Conservation (phyloP, 1,284 basidiomycete genomes). For the Ceratobasidium sp. region DNA sequence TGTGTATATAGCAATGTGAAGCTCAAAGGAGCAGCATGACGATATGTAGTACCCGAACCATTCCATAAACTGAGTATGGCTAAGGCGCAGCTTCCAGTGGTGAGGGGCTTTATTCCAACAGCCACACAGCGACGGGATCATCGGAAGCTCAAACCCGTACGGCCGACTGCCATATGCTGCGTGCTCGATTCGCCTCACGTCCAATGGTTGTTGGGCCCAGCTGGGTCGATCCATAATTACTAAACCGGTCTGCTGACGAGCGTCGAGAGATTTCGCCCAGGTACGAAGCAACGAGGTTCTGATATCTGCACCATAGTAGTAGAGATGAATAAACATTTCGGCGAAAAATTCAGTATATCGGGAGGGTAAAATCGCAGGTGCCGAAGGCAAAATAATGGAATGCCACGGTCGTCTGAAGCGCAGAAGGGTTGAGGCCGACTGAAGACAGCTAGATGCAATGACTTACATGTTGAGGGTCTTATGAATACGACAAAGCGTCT, state of each 20-base stretch:
- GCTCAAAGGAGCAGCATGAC: conserved; percentile 3
- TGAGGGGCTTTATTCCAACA: conserved; percentile 5
- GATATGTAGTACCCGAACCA: neutral
- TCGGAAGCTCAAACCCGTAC: conserved; percentile 1
- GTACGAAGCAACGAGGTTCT: conserved; percentile 2
- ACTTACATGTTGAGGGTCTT: neutral
- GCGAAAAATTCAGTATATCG: neutral
- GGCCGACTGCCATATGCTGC: neutral
- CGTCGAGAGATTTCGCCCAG: conserved; percentile 7
- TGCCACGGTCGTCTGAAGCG: conserved; percentile 22
- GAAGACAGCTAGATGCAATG: neutral
- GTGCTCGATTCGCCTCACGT: neutral
- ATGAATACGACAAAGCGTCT: neutral
- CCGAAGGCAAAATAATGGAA: conserved; percentile 7
- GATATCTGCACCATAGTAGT: neutral
- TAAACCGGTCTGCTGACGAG: conserved; percentile 21
- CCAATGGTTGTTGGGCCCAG: neutral
- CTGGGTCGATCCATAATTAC: neutral
- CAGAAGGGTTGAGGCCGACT: neutral
- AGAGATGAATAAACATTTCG: conserved; percentile 29
- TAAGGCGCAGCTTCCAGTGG: neutral
- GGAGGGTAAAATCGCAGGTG: neutral
- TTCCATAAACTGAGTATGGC: neutral
- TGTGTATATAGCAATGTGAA: conserved; percentile 15
- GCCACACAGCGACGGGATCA: conserved; percentile 5